These are phyloP conservation scores for Geopyxis carbonaria DNA, from an alignment of 495 filamentous ascomycete species.

Conservation along the genomic window DNA sequence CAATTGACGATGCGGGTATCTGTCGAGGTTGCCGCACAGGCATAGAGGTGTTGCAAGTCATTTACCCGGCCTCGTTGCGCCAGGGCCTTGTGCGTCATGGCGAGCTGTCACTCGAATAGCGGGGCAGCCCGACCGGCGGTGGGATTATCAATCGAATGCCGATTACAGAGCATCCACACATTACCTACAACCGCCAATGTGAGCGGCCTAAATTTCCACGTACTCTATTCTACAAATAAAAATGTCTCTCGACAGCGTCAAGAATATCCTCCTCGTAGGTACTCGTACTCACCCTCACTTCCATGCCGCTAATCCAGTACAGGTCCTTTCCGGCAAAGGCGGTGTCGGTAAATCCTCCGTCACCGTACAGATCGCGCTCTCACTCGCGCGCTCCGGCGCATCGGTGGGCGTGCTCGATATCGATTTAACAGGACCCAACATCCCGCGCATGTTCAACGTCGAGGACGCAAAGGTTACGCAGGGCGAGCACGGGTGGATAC, in stretches of 20 bases:
- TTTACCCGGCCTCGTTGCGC: no score
- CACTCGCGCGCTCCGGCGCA: constrained; percentile 61
- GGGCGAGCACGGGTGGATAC: constrained; percentile 74
- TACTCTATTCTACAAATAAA: no score
- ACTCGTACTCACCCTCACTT: constrained; percentile 29
- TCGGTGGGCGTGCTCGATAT: constrained; percentile 84
- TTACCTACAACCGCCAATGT: no score
- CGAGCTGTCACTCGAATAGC: no score
- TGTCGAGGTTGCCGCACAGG: no score
- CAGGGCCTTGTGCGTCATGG: no score
- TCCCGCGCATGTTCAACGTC: constrained; percentile 80
- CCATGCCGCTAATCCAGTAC: constrained; percentile 5
- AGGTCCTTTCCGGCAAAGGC: constrained; percentile 92
- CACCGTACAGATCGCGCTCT: constrained; percentile 84
- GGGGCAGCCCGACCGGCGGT: no score
- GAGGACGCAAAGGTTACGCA: constrained; percentile 82
- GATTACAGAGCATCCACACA: no score
- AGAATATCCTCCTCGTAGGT: constrained; percentile 45
- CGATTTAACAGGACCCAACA: constrained; percentile 89
- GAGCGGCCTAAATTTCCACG: no score
- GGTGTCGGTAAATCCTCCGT: constrained; percentile 95
- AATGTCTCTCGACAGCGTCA: constrained; percentile 43
- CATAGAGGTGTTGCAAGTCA: no score
- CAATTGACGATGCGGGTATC: no score
- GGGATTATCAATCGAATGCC: no score